These are phyloP conservation scores for Suhomyces guaymorum DNA, from an alignment of 1,139 yeast species.

Conservation along the genomic window DNA sequence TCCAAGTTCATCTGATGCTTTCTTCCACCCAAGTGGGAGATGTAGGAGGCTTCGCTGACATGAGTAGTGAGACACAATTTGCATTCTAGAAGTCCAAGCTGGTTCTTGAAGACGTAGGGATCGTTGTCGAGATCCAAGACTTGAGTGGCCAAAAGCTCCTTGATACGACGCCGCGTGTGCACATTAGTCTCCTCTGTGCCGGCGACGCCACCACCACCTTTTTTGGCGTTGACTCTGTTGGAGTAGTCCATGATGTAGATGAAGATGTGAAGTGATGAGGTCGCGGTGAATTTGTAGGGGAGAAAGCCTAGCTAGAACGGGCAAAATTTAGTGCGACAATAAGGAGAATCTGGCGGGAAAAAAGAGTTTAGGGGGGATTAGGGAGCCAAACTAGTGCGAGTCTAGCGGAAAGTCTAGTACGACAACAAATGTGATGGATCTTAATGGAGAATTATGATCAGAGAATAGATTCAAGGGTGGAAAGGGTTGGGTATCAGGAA, in stretches of 20 bases:
- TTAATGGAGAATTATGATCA: too few relatives aligned
- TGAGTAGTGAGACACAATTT: conserved; percentile 75
- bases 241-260: conserved; percentile 45
- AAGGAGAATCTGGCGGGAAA: too few relatives aligned
- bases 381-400: too few relatives aligned
- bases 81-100: conserved; percentile 75
- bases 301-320: too few relatives aligned
- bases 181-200: conserved; percentile 66
- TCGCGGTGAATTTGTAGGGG: too few relatives aligned
- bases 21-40: conserved; percentile 77
- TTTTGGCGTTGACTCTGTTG: conserved; percentile 45
- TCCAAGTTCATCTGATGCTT: conserved; percentile 73
- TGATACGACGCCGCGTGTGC: conserved; percentile 62
- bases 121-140: conserved; percentile 66
- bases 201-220: conserved; percentile 73
- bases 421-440: too few relatives aligned
- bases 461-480: too few relatives aligned
- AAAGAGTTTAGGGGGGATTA: too few relatives aligned
- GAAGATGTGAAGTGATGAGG: neutral
- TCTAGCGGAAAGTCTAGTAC: too few relatives aligned
- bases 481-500: too few relatives aligned
- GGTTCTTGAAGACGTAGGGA: conserved; percentile 76
- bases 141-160: conserved; percentile 62
- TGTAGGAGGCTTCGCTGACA: conserved; percentile 69
- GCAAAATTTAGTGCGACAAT: too few relatives aligned